These are phyloP conservation scores for Corchorus olitorius DNA, from an alignment of 345 rosid genomes.

Conservation along the genomic window DNA sequence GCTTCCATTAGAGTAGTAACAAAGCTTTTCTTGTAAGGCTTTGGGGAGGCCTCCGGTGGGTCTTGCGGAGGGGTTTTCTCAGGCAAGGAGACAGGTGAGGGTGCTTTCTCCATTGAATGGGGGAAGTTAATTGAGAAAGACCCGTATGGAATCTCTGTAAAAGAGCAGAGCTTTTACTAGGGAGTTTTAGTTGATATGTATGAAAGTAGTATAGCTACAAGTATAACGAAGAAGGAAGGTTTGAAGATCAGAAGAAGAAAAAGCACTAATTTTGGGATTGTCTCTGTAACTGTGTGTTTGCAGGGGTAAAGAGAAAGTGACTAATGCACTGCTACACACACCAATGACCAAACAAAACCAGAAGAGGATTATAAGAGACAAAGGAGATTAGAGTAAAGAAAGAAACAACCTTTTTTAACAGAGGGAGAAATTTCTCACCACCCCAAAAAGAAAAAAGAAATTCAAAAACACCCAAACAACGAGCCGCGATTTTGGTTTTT, in stretches of 20 bases:
- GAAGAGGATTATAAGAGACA: neutral
- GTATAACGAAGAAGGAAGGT: conserved; percentile 3
- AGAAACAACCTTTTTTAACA: neutral
- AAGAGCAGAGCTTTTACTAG: neutral
- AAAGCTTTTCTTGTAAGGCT: conserved; percentile 66
- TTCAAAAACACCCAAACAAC: neutral
- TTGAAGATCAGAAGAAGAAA: neutral
- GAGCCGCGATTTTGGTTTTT: conserved; percentile 29
- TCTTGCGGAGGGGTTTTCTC: conserved; percentile 35
- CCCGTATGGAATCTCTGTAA: conserved; percentile 23
- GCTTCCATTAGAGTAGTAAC: conserved; percentile 78
- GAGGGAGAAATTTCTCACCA: neutral
- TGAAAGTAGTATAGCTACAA: neutral
- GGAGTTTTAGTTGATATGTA: neutral
- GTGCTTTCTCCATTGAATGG: conserved; percentile 42
- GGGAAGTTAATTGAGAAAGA: conserved; percentile 11
- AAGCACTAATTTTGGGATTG: neutral
- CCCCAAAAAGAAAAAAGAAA: neutral
- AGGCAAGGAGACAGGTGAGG: conserved; percentile 47
- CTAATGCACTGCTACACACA: neutral
- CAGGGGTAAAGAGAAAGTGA: neutral
- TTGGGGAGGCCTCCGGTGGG: conserved; percentile 39
- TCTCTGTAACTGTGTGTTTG: conserved; percentile 6
- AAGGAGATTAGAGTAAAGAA: neutral
- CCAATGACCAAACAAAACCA: neutral